phyloP scores from a whole-genome alignment of 176 grass and related monocot genomes.

The Carex scoparia region DNA sequence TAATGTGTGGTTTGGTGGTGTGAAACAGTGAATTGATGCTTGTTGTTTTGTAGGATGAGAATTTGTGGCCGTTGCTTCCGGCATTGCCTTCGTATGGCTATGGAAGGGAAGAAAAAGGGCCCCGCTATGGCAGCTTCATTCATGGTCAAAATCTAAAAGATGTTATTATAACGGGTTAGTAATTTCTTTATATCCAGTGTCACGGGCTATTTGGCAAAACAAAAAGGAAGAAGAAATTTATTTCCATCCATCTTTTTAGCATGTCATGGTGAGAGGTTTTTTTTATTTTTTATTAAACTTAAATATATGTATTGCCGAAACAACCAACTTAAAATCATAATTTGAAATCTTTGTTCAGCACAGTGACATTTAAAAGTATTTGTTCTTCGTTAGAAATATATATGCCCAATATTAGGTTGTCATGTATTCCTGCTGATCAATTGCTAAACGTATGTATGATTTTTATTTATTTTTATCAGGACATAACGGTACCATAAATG shows the following conservation, averaged over 20 bases:
- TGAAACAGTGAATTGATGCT: slow-evolving; percentile 13
- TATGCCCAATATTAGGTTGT: neutral
- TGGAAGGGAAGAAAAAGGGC: slow-evolving; percentile 83
- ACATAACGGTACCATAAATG: slow-evolving; percentile 93
- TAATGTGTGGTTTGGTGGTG: slow-evolving; percentile 8
- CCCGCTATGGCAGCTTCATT: slow-evolving; percentile 84
- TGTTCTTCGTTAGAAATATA: neutral
- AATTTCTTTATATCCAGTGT: neutral
- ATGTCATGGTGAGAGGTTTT: neutral
- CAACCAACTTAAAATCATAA: neutral
- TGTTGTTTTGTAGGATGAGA: slow-evolving; percentile 60
- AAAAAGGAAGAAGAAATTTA: neutral
- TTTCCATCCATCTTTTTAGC: neutral
- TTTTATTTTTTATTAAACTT: neutral
- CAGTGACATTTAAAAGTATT: neutral
- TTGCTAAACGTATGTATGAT: neutral
- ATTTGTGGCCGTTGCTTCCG: slow-evolving; percentile 70
- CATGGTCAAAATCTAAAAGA: slow-evolving; percentile 94
- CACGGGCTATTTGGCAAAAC: neutral
- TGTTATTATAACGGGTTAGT: slow-evolving; percentile 74
- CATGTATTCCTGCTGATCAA: slow-evolving; percentile 15
- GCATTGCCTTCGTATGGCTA: slow-evolving; percentile 83
- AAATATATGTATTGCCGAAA: neutral
- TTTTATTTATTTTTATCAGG: slow-evolving; percentile 42
- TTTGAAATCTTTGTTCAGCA: neutral